Evolutionary conservation across 108 stramenopile genomes (phyloP).

Genomic region (Ochromonas danica): DNA sequence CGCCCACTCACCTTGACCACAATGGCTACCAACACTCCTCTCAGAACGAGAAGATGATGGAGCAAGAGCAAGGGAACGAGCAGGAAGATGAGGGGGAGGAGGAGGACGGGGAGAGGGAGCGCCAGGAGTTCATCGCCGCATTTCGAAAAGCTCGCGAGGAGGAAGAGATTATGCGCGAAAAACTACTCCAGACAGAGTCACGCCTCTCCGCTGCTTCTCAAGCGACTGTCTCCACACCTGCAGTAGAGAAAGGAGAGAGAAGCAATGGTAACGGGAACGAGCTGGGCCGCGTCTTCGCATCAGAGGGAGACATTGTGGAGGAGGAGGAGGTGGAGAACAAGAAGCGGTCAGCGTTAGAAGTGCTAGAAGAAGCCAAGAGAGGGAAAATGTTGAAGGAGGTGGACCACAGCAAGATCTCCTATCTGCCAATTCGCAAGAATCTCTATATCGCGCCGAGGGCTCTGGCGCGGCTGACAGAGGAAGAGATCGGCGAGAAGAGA

Average conservation of each 20-base stretch:
- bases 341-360: conserved; percentile 77
- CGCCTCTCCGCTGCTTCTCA: no score
- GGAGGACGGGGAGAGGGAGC: conserved; percentile 8
- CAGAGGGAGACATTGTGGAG: conserved; percentile 80
- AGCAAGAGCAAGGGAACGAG: not conserved
- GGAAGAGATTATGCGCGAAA: not conserved
- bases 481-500: conserved; percentile 66
- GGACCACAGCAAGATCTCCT: conserved; percentile 84
- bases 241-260: conserved; percentile 5
- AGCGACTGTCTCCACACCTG: no score
- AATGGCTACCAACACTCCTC: not conserved
- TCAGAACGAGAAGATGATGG: not conserved
- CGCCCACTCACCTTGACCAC: not conserved
- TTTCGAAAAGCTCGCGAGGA: conserved; percentile 25
- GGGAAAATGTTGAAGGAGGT: conserved; percentile 90
- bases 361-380: conserved; percentile 79
- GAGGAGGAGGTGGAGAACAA: conserved; percentile 79
- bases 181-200: not conserved
- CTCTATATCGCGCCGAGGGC: conserved; percentile 83
- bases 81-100: conserved; percentile 41
- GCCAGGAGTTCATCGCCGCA: conserved; percentile 10
- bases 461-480: conserved; percentile 62
- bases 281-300: conserved; percentile 43
- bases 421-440: conserved; percentile 86
- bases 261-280: conserved; percentile 21